Percentiles rank a stretch among this genome's conserved stretches.
phyloP scores from a whole-genome alignment of 805 yeast species.

The Candida chauliodis region DNA sequence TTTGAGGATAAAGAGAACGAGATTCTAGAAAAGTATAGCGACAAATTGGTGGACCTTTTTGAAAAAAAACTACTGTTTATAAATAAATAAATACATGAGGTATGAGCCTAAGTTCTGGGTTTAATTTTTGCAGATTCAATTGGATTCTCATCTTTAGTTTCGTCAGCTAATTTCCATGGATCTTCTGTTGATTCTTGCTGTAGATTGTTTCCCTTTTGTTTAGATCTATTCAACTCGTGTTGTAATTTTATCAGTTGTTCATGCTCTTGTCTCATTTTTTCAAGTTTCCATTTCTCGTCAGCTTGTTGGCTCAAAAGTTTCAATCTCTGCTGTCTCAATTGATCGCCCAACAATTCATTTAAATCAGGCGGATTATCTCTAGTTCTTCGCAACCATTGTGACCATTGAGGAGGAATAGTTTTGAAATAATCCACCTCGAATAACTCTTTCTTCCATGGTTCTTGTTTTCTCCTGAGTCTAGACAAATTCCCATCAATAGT shows the following conservation, averaged over 20 bases:
- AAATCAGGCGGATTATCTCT: slow-evolving; percentile 59
- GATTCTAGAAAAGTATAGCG: slow-evolving; percentile 37
- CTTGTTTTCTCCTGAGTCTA: slow-evolving; percentile 59
- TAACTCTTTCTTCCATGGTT: slow-evolving; percentile 46
- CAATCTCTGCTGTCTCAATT: slow-evolving; percentile 50
- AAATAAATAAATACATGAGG: slow-evolving; percentile 1
- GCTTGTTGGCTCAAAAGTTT: slow-evolving; percentile 48
- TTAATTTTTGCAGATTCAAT: slow-evolving; percentile 36
- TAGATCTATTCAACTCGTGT: slow-evolving; percentile 27
- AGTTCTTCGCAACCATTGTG: slow-evolving; percentile 73
- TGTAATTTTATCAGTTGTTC: slow-evolving; percentile 29
- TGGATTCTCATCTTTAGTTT: slow-evolving; percentile 24
- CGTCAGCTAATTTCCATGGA: slow-evolving; percentile 38
- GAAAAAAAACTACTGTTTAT: slow-evolving; percentile 18
- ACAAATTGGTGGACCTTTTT: slow-evolving; percentile 28
- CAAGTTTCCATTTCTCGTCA: slow-evolving; percentile 38
- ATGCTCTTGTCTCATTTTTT: slow-evolving; percentile 31
- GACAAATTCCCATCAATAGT: slow-evolving; percentile 49
- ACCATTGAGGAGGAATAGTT: slow-evolving; percentile 70
- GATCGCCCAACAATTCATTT: slow-evolving; percentile 57
- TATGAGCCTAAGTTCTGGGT: slow-evolving; percentile 18
- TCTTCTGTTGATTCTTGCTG: slow-evolving; percentile 11
- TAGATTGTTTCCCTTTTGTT: slow-evolving; percentile 8
- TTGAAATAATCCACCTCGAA: slow-evolving; percentile 57
- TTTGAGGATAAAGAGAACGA: slow-evolving; percentile 12